phyloP scores from a whole-genome alignment of 2,329 filamentous ascomycete species.

The Pseudohalonectria lignicola region DNA sequence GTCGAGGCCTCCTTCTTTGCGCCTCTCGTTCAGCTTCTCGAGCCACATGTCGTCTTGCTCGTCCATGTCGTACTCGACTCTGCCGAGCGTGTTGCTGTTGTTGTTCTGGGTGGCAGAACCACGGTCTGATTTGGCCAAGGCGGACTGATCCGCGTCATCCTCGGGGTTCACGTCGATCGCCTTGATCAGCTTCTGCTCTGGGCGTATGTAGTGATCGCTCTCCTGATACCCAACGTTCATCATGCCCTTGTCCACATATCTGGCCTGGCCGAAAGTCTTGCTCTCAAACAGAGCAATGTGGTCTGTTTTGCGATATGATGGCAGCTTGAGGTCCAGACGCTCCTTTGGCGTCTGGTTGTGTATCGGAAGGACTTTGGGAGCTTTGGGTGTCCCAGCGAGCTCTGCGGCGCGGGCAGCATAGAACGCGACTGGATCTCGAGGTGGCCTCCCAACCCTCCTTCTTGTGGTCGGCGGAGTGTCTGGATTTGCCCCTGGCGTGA shows the following conservation, averaged over 20 bases:
- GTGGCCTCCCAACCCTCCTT: conserved; percentile 29
- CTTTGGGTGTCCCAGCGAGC: conserved; percentile 31
- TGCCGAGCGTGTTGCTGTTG: conserved; percentile 46
- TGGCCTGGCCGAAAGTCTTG: conserved; percentile 71
- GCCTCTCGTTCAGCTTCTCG: conserved; percentile 67
- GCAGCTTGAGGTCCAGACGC: conserved; percentile 64
- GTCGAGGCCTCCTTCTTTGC: conserved; percentile 64
- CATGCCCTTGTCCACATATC: conserved; percentile 95
- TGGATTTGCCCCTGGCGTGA: neutral
- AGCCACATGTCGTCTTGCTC: conserved; percentile 98
- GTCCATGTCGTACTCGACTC: conserved; percentile 99
- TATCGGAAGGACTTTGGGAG: conserved; percentile 60
- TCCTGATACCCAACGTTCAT: conserved; percentile 93
- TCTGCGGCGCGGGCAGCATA: conserved; percentile 31
- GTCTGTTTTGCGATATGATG: conserved; percentile 65
- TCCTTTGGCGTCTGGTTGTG: conserved; percentile 73
- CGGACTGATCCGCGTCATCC: conserved; percentile 42
- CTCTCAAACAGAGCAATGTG: conserved; percentile 75
- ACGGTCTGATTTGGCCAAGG: conserved; percentile 40
- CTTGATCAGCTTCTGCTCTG: conserved; percentile 61
- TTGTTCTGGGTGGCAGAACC: conserved; percentile 29
- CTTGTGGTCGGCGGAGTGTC: conserved; percentile 27
- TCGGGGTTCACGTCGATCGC: conserved; percentile 47
- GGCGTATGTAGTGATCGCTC: conserved; percentile 76
- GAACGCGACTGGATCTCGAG: conserved; percentile 39